Evolutionary conservation across 2,329 filamentous ascomycete genomes (phyloP), one percentile per base, ranked within the genome.

Genomic region (Grosmannia clavigera): DNA sequence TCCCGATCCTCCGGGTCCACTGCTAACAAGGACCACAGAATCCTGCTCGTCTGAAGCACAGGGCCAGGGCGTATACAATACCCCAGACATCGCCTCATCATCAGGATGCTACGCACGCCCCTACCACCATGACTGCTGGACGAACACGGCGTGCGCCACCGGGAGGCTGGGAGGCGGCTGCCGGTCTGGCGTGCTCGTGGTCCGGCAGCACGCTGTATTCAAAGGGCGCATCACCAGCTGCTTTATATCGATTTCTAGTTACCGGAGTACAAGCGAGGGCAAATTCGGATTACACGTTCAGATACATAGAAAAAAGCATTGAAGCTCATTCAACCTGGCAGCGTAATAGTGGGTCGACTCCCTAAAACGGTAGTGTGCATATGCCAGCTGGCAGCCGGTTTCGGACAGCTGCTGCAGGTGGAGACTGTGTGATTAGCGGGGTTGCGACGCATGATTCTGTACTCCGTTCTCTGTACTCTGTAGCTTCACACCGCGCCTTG

Each of bases 31-130:
- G 6, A 33, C 1, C n/a, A 43, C 53, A 61, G 60, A 7, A 55
- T 61, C 11, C 58, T 61, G 14, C 33, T 61, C 10, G 60, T 61
- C 5, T 61, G 53, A 61, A 19, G 12, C 55, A 48, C 25, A 11
- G 19, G 11, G 1, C 14, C 4, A 52, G n/a, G 10, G 38, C 11
- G 22, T 22, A 33, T 35, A 25, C 5, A 29, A 57, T 12, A 25
- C 55, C 31, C 55, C 22, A 57, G 25, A 7, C 22, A 27, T 29
- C 5, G 22, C 38, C 9, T 51, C 38, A 16, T 40, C 38, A 40
- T 43, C 40, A n/a, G 40, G 40, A 16, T 43, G 40, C 5, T 14
- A 29, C 50, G 14, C 50, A 33, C 51, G 9, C 29, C 14, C 14
- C 16, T 31, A 10, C 27, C 14, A 10, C 27, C 3, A 12, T 14